These are phyloP conservation scores for Sungouiozyma ichnusensis DNA, from an alignment of 805 yeast species.

Conservation along the genomic window DNA sequence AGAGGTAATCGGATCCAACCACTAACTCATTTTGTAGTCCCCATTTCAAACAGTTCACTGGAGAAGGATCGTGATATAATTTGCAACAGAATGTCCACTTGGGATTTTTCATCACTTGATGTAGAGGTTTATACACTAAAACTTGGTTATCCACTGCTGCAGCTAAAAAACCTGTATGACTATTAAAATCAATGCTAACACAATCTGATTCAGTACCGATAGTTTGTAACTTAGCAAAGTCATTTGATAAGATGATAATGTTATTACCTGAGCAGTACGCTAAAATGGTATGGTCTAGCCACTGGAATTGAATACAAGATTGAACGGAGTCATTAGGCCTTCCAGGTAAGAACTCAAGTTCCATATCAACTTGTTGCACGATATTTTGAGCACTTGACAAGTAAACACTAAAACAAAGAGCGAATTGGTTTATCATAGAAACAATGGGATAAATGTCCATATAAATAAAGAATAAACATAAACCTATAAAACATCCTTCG, in stretches of 20 bases:
- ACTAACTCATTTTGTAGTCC: conserved; percentile 46
- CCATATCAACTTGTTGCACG: conserved; percentile 36
- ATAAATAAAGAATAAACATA: conserved; percentile 1
- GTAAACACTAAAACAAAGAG: no score
- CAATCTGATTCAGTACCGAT: conserved; percentile 62
- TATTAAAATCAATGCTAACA: conserved; percentile 51
- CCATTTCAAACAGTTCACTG: conserved; percentile 42
- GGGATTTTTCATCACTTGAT: conserved; percentile 34
- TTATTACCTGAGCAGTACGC: conserved; percentile 86
- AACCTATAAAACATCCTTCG: background rate
- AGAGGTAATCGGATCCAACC: conserved; percentile 46
- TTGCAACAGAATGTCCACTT: conserved; percentile 36
- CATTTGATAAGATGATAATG: conserved; percentile 51
- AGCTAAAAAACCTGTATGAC: conserved; percentile 50
- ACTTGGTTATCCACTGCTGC: conserved; percentile 38
- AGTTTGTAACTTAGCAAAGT: conserved; percentile 57
- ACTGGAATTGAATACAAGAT: conserved; percentile 46
- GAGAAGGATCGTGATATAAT: conserved; percentile 25
- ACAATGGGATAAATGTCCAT: no score
- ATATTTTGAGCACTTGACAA: no score
- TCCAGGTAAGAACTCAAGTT: conserved; percentile 72
- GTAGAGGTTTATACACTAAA: conserved; percentile 45
- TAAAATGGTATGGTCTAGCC: conserved; percentile 56
- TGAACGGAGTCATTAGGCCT: conserved; percentile 55
- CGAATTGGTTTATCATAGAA: background rate